A percentile compares a stretch with the other conserved stretches of the same genome.
Conservation (phyloP, 176 grass and related monocot genomes). For the Poa pratensis region DNA sequence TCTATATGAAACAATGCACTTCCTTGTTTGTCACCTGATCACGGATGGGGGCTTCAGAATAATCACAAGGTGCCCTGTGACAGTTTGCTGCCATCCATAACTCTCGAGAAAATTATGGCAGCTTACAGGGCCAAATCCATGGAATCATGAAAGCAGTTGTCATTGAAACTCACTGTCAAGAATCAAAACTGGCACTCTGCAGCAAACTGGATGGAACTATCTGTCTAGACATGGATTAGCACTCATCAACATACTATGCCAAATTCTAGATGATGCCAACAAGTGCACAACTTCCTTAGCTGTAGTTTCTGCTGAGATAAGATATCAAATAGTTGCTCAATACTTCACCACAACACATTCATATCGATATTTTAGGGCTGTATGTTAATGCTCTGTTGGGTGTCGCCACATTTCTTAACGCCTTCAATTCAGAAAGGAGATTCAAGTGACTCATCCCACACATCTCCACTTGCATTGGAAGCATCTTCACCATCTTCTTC, state of each 20-base stretch:
- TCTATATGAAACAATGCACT: slow-evolving; percentile 10
- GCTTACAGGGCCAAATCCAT: slow-evolving; percentile 22
- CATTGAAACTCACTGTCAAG: slow-evolving; percentile 21
- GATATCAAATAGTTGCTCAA: slow-evolving; percentile 38
- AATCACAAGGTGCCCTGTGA: slow-evolving; percentile 21
- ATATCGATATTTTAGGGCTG: slow-evolving; percentile 40
- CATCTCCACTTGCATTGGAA: slow-evolving; percentile 94
- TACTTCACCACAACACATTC: slow-evolving; percentile 40
- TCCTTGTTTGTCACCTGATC: slow-evolving; percentile 43
- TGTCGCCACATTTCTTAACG: not conserved
- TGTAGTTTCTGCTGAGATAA: slow-evolving; percentile 42
- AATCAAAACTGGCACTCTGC: slow-evolving; percentile 25
- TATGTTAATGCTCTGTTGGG: slow-evolving; percentile 27
- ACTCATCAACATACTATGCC: slow-evolving; percentile 2
- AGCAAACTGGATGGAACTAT: slow-evolving; percentile 25
- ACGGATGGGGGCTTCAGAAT: slow-evolving; percentile 15
- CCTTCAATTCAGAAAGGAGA: slow-evolving; percentile 65
- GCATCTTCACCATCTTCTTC: slow-evolving; percentile 99
- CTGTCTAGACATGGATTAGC: slow-evolving; percentile 24
- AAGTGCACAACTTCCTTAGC: slow-evolving; percentile 35
- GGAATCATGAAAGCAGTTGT: slow-evolving; percentile 37
- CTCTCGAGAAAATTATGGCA: not conserved
- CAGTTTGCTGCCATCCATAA: slow-evolving; percentile 17
- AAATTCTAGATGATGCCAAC: slow-evolving; percentile 42
- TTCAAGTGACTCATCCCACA: slow-evolving; percentile 95